Conservation (phyloP, 768 basidiomycete species). For the Gloeopeniophorella convolvens region DNA sequence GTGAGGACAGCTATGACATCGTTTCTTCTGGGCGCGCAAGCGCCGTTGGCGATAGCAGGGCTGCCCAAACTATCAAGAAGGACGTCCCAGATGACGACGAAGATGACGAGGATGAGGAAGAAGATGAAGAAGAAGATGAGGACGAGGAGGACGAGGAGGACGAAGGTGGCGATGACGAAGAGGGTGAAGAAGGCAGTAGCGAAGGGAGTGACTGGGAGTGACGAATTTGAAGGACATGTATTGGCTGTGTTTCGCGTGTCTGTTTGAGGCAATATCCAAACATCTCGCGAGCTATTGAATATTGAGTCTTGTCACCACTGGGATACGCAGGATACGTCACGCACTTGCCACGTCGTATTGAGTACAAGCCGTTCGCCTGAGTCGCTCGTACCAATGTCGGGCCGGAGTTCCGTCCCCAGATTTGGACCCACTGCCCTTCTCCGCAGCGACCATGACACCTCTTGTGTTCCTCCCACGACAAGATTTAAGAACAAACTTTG, state of each 20-base stretch:
- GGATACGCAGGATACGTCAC: too few relatives aligned
- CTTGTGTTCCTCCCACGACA: too few relatives aligned
- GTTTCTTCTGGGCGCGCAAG: constrained; percentile 30
- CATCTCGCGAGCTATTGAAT: too few relatives aligned
- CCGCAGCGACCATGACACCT: too few relatives aligned
- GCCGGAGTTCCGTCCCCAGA: too few relatives aligned
- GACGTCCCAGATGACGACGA: constrained; percentile 11
- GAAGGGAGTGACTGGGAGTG: constrained; percentile 28
- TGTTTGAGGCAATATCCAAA: neutral
- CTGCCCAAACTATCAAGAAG: neutral
- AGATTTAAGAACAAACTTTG: too few relatives aligned
- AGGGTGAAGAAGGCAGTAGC: neutral
- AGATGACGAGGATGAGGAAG: neutral
- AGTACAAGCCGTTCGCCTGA: too few relatives aligned
- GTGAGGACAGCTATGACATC: constrained; percentile 33
- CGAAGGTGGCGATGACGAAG: constrained; percentile 11
- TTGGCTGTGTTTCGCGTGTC: constrained; percentile 3
- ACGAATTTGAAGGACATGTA: neutral
- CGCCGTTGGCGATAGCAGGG: constrained; percentile 10
- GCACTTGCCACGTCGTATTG: too few relatives aligned
- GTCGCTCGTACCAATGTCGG: too few relatives aligned
- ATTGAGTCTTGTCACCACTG: too few relatives aligned
- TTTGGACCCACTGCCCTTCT: too few relatives aligned
- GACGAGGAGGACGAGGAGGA: constrained; percentile 11
- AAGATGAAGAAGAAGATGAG: constrained; percentile 19